These are phyloP conservation scores for Kuraishia borneana DNA, from an alignment of 805 yeast species.

Conservation along the genomic window DNA sequence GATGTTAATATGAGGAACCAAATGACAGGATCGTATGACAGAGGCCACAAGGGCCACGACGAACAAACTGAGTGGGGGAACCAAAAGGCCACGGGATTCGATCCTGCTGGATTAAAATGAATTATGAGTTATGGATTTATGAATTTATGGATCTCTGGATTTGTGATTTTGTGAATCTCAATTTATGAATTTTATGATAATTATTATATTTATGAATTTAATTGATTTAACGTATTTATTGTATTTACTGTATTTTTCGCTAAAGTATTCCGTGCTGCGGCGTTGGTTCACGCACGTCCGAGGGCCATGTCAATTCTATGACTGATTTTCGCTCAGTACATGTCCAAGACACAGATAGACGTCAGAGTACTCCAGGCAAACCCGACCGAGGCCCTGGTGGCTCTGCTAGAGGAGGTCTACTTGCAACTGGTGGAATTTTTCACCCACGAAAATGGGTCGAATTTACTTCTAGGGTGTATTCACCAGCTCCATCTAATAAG, in stretches of 20 bases:
- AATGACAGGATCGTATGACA: conserved; percentile 1
- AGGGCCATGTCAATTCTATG: no score
- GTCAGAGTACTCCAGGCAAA: background rate
- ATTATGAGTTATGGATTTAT: no score
- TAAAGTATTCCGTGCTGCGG: no score
- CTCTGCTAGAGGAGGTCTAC: background rate
- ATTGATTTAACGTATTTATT: no score
- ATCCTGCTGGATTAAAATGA: background rate
- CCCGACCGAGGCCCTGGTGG: background rate
- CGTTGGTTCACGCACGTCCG: no score
- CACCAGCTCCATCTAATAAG: background rate
- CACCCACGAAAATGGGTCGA: background rate
- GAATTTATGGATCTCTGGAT: no score
- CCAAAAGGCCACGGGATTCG: conserved; percentile 1
- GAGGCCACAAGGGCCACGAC: background rate
- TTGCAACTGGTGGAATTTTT: background rate
- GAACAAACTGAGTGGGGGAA: conserved; percentile 1
- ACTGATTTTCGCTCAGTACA: no score
- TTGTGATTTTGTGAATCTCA: no score
- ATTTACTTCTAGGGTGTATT: background rate
- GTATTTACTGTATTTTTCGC: no score
- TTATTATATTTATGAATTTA: no score
- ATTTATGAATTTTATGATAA: no score
- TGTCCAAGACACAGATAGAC: background rate
- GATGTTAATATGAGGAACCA: conserved; percentile 1